A percentile compares a stretch with the other conserved stretches of the same genome.
Conservation (phyloP, 768 basidiomycete genomes). For the Tephrocybe sp. region DNA sequence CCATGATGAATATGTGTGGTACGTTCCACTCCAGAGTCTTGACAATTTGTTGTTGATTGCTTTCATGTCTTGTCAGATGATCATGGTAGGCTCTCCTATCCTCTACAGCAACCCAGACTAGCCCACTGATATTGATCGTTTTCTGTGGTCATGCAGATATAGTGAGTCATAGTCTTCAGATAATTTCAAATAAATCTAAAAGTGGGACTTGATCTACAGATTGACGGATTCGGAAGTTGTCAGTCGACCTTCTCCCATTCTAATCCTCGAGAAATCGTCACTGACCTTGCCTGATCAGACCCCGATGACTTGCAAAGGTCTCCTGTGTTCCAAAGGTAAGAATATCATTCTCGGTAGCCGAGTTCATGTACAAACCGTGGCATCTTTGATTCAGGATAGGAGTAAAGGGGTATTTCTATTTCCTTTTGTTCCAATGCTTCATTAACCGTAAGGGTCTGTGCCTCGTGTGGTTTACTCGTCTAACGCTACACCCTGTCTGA, state of each 20-base stretch:
- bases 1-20: slow-evolving; percentile 89
- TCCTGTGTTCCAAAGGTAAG: slow-evolving; percentile 71
- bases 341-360: not conserved
- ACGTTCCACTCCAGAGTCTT: slow-evolving; percentile 20
- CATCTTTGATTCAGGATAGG: slow-evolving; percentile 59
- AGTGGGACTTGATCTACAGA: slow-evolving; percentile 34
- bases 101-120: too few species aligned
- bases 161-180: slow-evolving; percentile 21
- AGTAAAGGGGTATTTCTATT: slow-evolving; percentile 86
- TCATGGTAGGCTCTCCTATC: slow-evolving; percentile 62
- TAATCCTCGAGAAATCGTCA: not conserved
- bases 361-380: not conserved
- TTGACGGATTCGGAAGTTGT: slow-evolving; percentile 86
- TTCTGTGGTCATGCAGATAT: slow-evolving; percentile 15
- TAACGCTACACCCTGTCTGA: not conserved
- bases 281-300: slow-evolving; percentile 41
- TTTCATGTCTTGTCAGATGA: slow-evolving; percentile 53
- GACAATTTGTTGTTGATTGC: not conserved
- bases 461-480: not conserved
- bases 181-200: not conserved
- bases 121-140: not conserved
- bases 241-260: slow-evolving; percentile 25
- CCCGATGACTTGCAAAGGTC: slow-evolving; percentile 77
- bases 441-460: slow-evolving; percentile 56
- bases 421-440: slow-evolving; percentile 92